A percentile compares a stretch with the other conserved stretches of the same genome.
These are phyloP conservation scores for Zopfia rhizophila DNA, from an alignment of 2,329 filamentous ascomycete genomes.

Conservation along the genomic window DNA sequence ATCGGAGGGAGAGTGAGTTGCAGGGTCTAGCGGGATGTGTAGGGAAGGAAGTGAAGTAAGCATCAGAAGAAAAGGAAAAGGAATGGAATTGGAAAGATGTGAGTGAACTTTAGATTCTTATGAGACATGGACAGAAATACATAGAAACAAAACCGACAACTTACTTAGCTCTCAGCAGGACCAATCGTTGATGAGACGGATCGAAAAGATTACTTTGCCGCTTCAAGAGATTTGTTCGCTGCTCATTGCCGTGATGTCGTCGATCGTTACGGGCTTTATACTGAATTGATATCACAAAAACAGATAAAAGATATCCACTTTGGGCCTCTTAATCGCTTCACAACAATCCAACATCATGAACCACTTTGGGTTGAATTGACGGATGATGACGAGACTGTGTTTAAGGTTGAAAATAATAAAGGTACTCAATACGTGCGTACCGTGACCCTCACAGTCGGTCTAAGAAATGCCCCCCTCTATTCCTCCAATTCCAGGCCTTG, in stretches of 20 bases:
- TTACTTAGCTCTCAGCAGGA: constrained; percentile 29
- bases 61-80: constrained; percentile 75
- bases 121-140: background rate
- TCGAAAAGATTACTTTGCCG: constrained; percentile 59
- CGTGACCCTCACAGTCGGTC: constrained; percentile 77
- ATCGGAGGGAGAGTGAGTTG: constrained; percentile 70
- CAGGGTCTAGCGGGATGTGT: constrained; percentile 78
- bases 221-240: constrained; percentile 52
- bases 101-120: constrained; percentile 16
- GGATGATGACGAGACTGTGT: constrained; percentile 64
- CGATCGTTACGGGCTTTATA: constrained; percentile 60
- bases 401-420: constrained; percentile 70
- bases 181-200: constrained; percentile 58
- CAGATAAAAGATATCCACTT: constrained; percentile 71
- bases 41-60: constrained; percentile 82
- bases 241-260: constrained; percentile 55
- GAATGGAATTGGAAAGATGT: constrained; percentile 57
- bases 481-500: constrained; percentile 60
- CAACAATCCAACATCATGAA: constrained; percentile 28
- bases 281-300: constrained; percentile 68
- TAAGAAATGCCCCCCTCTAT: constrained; percentile 64
- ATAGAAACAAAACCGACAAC: background rate
- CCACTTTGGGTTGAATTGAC: constrained; percentile 28
- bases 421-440: constrained; percentile 66
- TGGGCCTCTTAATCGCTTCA: constrained; percentile 54